Percentiles rank a stretch among this genome's conserved stretches.
Conservation (phyloP, 176 grass and related monocot species). For the Puya raimondii region DNA sequence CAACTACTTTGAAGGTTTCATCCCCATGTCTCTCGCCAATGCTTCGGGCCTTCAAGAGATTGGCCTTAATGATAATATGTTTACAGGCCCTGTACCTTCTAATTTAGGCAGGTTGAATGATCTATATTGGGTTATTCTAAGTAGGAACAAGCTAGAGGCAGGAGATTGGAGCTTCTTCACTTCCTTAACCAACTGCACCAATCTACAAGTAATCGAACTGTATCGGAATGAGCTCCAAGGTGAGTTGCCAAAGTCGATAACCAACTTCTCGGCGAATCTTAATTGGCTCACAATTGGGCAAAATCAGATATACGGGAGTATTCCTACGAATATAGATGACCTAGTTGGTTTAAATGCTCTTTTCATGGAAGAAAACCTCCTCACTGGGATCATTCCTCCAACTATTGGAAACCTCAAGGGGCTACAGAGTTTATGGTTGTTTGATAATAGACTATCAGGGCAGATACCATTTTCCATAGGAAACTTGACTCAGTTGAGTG, state of each 20-base stretch:
- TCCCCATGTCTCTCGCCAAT: neutral
- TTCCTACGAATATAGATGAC: slow-evolving; percentile 30
- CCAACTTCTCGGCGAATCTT: slow-evolving; percentile 6
- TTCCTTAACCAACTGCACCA: slow-evolving; percentile 19
- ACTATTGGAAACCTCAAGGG: slow-evolving; percentile 29
- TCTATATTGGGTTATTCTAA: neutral
- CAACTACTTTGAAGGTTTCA: neutral
- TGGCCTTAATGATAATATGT: neutral
- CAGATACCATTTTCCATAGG: slow-evolving; percentile 35
- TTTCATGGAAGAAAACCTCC: slow-evolving; percentile 35
- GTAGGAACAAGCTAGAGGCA: slow-evolving; percentile 26
- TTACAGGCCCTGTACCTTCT: neutral
- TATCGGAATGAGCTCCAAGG: slow-evolving; percentile 16
- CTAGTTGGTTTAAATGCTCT: slow-evolving; percentile 23
- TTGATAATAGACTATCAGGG: slow-evolving; percentile 34
- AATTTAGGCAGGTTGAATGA: neutral
- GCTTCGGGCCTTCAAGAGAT: neutral
- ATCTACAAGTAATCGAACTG: neutral
- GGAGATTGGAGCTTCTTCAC: slow-evolving; percentile 33
- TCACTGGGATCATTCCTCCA: slow-evolving; percentile 39
- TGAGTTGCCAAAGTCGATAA: slow-evolving; percentile 12
- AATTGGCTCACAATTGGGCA: neutral
- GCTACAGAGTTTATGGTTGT: slow-evolving; percentile 26
- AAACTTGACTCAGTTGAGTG: slow-evolving; percentile 20
- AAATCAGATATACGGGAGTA: slow-evolving; percentile 20